Base-by-base conservation (phyloP, 495 filamentous ascomycete genomes). In the Aspergillus leporis region DNA sequence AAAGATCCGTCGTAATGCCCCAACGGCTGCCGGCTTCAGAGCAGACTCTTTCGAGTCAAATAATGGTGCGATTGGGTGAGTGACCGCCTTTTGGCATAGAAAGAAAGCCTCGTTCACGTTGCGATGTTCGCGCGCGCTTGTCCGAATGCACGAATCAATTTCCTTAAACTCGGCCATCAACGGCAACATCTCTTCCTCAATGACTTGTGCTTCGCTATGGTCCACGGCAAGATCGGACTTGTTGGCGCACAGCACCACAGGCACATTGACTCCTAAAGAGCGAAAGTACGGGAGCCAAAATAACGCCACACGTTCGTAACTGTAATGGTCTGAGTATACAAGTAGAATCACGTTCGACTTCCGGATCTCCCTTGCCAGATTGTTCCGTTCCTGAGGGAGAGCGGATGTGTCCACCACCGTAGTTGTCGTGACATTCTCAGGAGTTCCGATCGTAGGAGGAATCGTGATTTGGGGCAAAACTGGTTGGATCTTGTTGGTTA, bases 81-180 rank as follows among this genome's bases (percentile, higher is more conserved):
- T 97, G 60, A 98, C 93, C n/a, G 94, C 94, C 67, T 97, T 97
- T 66, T 98, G 93, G 70, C 95, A 98, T 25, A 98, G 84, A 68
- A 95, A 97, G 73, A 98, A 97, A 19, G 91, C 91, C 74, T 98
- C 93, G 65, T 96, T 96, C 60, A 98, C 88, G 74, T 98, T 98
- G 57, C 89, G 87, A 64, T 96, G 90, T 68, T 98, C 93, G 61
- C 92, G 86, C 22, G 95, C 94, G 71, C 93, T 98, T 1, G 93
- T 91, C 50, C 94, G 85, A 69, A 98, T 97, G 72, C 94, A 97
- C 1, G 92, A 95, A 66, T 98, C 94, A 49, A 98, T 97, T 74
- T 98, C 94, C 70, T 97, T 94, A 79, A 98, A 98, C 72, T 98
- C 94, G 45, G 89, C 85, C 94, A 98, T 98, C 62, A 98, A 87